A percentile compares a stretch with the other conserved stretches of the same genome.
These are phyloP conservation scores for Dioszegia aurantiaca DNA, from an alignment of 768 basidiomycete species.

Conservation along the genomic window DNA sequence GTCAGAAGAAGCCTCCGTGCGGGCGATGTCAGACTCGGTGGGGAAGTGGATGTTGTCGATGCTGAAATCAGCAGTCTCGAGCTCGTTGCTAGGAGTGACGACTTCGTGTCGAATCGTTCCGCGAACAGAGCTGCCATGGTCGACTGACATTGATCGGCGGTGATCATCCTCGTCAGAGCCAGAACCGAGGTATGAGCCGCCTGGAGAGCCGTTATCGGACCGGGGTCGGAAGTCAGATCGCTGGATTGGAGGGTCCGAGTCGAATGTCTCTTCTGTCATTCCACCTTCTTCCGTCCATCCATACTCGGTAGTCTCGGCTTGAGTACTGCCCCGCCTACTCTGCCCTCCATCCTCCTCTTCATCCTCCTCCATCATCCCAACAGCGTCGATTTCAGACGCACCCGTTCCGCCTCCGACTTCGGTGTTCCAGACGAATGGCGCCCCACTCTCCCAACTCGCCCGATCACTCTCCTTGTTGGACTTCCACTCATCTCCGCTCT, in stretches of 20 bases:
- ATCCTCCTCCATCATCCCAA: not conserved
- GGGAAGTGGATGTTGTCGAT: slow-evolving; percentile 46
- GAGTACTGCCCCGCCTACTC: slow-evolving; percentile 11
- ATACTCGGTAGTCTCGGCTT: slow-evolving; percentile 10
- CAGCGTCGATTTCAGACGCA: not conserved
- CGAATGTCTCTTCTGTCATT: slow-evolving; percentile 15
- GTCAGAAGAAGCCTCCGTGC: slow-evolving; percentile 21
- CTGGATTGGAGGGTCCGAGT: slow-evolving; percentile 22
- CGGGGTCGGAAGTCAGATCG: slow-evolving; percentile 28
- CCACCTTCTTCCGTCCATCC: slow-evolving; percentile 19
- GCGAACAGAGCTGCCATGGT: slow-evolving; percentile 6
- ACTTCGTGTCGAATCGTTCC: slow-evolving; percentile 14
- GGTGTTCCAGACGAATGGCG: slow-evolving; percentile 37
- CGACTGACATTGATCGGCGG: not conserved
- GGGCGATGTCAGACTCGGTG: slow-evolving; percentile 40
- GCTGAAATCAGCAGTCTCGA: slow-evolving; percentile 19
- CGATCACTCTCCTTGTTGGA: slow-evolving; percentile 13
- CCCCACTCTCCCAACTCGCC: slow-evolving; percentile 43
- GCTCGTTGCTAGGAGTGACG: slow-evolving; percentile 16
- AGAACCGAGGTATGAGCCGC: not conserved
- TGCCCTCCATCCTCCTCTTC: slow-evolving; percentile 2
- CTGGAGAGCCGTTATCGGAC: slow-evolving; percentile 12
- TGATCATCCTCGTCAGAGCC: not conserved
- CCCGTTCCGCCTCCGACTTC: slow-evolving; percentile 15
- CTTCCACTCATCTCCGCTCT: slow-evolving; percentile 16